Conservation (phyloP, 495 filamentous ascomycete genomes). For the Trichoderma asperelloides region DNA sequence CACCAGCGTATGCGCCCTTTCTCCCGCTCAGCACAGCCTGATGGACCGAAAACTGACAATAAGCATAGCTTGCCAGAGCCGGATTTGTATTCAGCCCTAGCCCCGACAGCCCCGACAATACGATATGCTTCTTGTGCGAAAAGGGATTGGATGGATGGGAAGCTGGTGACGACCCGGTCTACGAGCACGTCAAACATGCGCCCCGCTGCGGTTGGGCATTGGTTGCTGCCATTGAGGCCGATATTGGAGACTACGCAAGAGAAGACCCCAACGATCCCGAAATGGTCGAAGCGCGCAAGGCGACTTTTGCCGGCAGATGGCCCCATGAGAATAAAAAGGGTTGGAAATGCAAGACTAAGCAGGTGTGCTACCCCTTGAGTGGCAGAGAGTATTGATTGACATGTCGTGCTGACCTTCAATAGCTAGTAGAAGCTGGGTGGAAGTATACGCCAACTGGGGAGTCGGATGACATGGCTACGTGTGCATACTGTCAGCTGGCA, state of each 20-base stretch:
- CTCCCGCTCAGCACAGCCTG: slow-evolving; percentile 7
- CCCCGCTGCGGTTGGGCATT: slow-evolving; percentile 82
- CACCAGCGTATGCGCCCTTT: slow-evolving; percentile 9
- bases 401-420: slow-evolving; percentile 17
- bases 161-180: slow-evolving; percentile 64
- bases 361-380: slow-evolving; percentile 42
- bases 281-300: slow-evolving; percentile 66
- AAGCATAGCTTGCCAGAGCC: slow-evolving; percentile 66
- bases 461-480: slow-evolving; percentile 74
- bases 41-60: slow-evolving; percentile 9
- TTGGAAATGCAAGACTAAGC: slow-evolving; percentile 78
- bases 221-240: slow-evolving; percentile 58
- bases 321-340: slow-evolving; percentile 82
- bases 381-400: background rate
- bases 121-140: slow-evolving; percentile 76
- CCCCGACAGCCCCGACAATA: slow-evolving; percentile 70
- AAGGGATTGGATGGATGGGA: slow-evolving; percentile 85
- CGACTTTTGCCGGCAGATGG: slow-evolving; percentile 74
- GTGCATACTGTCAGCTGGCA: slow-evolving; percentile 76
- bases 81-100: slow-evolving; percentile 84
- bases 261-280: slow-evolving; percentile 63
- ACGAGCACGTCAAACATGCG: slow-evolving; percentile 78
- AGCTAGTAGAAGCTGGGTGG: slow-evolving; percentile 92
- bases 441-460: slow-evolving; percentile 78
- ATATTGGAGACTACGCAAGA: slow-evolving; percentile 51